Base-by-base conservation (phyloP, 2,329 filamentous ascomycete genomes). In the Xylogone sp. region DNA sequence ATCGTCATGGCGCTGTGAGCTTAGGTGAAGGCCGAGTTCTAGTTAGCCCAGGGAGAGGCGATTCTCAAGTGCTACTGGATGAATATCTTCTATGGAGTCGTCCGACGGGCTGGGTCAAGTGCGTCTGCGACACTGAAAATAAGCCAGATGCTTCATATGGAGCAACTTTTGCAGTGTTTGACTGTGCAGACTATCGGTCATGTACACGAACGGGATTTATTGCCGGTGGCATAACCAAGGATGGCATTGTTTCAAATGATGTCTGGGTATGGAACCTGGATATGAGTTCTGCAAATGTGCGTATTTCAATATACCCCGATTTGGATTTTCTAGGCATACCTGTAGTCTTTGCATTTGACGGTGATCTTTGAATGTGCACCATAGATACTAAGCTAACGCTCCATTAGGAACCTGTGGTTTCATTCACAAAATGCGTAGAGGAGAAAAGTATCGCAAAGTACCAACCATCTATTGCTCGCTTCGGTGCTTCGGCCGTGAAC, bases 1-100 rank as follows among this genome's bases (percentile, higher is more conserved):
- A 88, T 68, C 78, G 93, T 48, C 93, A 97, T 63, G 81, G 82
- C 52, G 79, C 85, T 24, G 74, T 83, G 12, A 68, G 69, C 22
- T 61, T 86, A 1, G 72, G 71, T 0, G 53, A 61, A 39, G 81
- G 81, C 3, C 75, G 65, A 53, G 64, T 91, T 18, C 66, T 68
- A 16, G 51, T 68, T 16, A 57, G 57, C 42, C 57, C 59, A 12
- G 66, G 65, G 3, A 61, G 63, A 47, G 56, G 57, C 55, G 49
- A 63, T 64, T 66, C 59, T 19, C 53, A 21, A 50, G 60, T 12
- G 31, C 50, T 52, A 4, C 57, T 62, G 20, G 21, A 51, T 16
- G 49, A 57, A 5, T 61, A 56, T 42, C 45, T 63, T 6, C 10
- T 68, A 13, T 68, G 65, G 65, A 62, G 55, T 47, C 59, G 64